Base-by-base conservation (phyloP, 2,329 filamentous ascomycete species). In the Xylariaceae sp. region DNA sequence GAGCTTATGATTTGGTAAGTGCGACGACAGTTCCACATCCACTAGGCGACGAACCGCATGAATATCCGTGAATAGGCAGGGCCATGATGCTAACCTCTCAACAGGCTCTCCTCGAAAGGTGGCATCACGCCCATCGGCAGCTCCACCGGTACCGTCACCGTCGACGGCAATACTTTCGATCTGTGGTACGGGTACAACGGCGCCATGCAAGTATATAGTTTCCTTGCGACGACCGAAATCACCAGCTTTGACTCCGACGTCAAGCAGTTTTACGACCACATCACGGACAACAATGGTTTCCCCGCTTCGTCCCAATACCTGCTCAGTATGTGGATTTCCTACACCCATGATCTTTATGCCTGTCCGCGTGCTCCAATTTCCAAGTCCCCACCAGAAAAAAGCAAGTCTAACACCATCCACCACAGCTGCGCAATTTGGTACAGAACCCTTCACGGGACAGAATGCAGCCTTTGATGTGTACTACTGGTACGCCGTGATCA, bases 1-100 rank as follows among this genome's bases (percentile, higher is more conserved):
- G 53, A 56, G 41, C 48, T 56, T 9, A 56, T 56, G 53, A 38
- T 56, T 39, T 56, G 53, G 53, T 55, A 45, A 51, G 53, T 17
- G 22, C 22, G 22, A 27, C 22, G 4, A 36, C 33, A 15, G 10
- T 31, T 47, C 31, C 22, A 14, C 39, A 7, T 17, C 17, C 39
- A 17, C 30, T 19, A 32, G 2, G 12, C 19, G n/a, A 15, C 17
- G 32, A 42, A 15, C 33, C 12, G 32, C 33, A 36, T 7, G 22
- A 7, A 27, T 4, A 27, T 27, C 12, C 11, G 38, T 39, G 27
- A 14, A 33, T n/a, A 15, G 30, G n/a, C 15, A 11, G 14, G 33
- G 4, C n/a, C 32, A 38, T 14, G 42, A 14, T 5, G 43, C 52
- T 54, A 6, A 54, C 39, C 5, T 15, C 38, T 30, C 11, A 38